These are phyloP conservation scores for Coemansia sp. DNA, from an alignment of 192 early-diverging fungal species.

Conservation along the genomic window DNA sequence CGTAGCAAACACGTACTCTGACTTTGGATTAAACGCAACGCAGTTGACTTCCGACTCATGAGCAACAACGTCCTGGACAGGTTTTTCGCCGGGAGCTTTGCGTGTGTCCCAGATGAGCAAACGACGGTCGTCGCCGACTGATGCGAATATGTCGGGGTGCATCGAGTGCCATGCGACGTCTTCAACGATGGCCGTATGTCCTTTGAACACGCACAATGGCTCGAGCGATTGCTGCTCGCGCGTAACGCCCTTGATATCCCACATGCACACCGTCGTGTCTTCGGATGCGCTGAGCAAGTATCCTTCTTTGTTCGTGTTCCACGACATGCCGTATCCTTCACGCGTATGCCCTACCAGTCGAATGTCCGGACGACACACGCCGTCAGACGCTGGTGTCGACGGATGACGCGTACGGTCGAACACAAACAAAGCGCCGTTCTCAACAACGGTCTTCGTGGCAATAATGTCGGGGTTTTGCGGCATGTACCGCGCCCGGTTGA, in stretches of 20 bases:
- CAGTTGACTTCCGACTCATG: constrained; percentile 93
- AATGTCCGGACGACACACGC: constrained; percentile 83
- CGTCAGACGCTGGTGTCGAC: constrained; percentile 70
- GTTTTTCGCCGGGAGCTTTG: constrained; percentile 59
- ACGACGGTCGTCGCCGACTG: constrained; percentile 93
- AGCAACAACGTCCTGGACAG: constrained; percentile 72
- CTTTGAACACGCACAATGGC: constrained; percentile 74
- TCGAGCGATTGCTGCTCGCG: constrained; percentile 76
- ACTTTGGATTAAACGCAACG: constrained; percentile 89
- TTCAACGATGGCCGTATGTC: constrained; percentile 92
- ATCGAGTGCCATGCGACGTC: constrained; percentile 92
- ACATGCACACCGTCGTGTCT: constrained; percentile 87
- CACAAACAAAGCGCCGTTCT: constrained; percentile 87
- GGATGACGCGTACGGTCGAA: constrained; percentile 94
- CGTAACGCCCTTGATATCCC: constrained; percentile 83
- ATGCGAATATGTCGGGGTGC: constrained; percentile 88
- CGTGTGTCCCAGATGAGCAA: constrained; percentile 97
- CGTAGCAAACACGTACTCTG: constrained; percentile 87
- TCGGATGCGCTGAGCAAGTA: constrained; percentile 87
- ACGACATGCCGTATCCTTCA: constrained; percentile 95
- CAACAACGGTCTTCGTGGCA: constrained; percentile 84
- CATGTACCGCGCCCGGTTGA: constrained; percentile 98
- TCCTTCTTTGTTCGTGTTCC: constrained; percentile 81
- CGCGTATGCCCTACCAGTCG: constrained; percentile 82
- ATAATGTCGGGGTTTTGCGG: constrained; percentile 94